A percentile compares a stretch with the other conserved stretches of the same genome.
phyloP scores from a whole-genome alignment of 1,284 basidiomycete genomes.

The Ceratobasidium theobromae region DNA sequence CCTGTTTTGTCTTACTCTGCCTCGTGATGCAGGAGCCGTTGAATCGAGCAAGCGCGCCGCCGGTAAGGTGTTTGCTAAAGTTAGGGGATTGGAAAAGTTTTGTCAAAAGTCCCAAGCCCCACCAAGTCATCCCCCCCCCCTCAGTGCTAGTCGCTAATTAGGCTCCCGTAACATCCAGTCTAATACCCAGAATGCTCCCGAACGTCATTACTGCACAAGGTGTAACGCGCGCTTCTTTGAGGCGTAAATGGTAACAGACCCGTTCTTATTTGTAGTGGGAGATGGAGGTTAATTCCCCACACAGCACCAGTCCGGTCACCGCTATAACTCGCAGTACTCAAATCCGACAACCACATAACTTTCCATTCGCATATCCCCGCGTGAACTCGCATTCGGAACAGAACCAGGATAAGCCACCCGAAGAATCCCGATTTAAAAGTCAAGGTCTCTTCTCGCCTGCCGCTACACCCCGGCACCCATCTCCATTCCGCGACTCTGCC shows the following conservation, averaged over 20 bases:
- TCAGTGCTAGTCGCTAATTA: not conserved
- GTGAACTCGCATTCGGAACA: slow-evolving; percentile 17
- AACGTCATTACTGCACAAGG: slow-evolving; percentile 6
- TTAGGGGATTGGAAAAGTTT: not conserved
- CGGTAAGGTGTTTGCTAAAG: slow-evolving; percentile 26
- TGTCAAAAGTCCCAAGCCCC: not conserved
- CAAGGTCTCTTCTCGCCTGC: slow-evolving; percentile 29
- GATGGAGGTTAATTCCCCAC: slow-evolving; percentile 4
- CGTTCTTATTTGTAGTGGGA: slow-evolving; percentile 30
- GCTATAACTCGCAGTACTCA: slow-evolving; percentile 10
- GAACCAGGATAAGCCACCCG: slow-evolving; percentile 4
- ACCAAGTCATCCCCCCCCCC: slow-evolving; percentile 13
- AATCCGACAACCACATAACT: slow-evolving; percentile 2
- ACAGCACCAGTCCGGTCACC: not conserved
- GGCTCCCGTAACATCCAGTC: not conserved
- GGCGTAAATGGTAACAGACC: slow-evolving; percentile 27
- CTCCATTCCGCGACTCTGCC: slow-evolving; percentile 8
- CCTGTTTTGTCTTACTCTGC: not conserved
- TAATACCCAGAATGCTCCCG: slow-evolving; percentile 7
- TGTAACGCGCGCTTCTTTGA: slow-evolving; percentile 25
- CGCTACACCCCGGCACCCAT: slow-evolving; percentile 25
- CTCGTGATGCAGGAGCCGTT: slow-evolving; percentile 30
- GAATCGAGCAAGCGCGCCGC: slow-evolving; percentile 27
- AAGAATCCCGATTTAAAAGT: slow-evolving; percentile 26
- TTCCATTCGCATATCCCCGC: slow-evolving; percentile 10